Percentiles rank a stretch among this genome's conserved stretches.
These are phyloP conservation scores for Grosmannia huntii DNA, from an alignment of 2,329 filamentous ascomycete species.

Conservation along the genomic window DNA sequence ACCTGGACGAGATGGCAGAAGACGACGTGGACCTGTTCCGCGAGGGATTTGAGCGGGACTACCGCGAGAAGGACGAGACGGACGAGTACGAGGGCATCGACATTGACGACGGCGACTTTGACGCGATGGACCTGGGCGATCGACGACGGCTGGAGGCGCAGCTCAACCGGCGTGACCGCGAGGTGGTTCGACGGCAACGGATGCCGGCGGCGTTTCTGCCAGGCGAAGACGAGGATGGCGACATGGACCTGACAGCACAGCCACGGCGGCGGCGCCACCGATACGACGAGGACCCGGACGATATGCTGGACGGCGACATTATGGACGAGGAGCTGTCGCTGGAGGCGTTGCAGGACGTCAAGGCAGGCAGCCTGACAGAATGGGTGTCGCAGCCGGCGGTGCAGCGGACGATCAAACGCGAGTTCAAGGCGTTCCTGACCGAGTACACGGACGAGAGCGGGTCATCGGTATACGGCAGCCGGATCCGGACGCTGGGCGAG, in stretches of 20 bases:
- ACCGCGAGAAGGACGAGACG: conserved; percentile 50
- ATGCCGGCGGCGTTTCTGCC: conserved; percentile 63
- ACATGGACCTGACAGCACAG: conserved; percentile 73
- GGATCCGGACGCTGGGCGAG: conserved; percentile 90
- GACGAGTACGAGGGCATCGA: conserved; percentile 59
- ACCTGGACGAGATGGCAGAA: conserved; percentile 71
- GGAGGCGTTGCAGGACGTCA: conserved; percentile 83
- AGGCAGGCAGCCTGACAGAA: conserved; percentile 83
- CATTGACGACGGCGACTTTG: conserved; percentile 70
- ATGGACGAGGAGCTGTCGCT: conserved; percentile 93
- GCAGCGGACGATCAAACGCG: conserved; percentile 82
- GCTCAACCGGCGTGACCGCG: conserved; percentile 60
- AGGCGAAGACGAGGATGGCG: conserved; percentile 73
- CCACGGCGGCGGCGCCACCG: conserved; percentile 73
- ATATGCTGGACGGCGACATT: conserved; percentile 82
- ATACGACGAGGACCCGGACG: conserved; percentile 90
- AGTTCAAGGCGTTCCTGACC: conserved; percentile 95
- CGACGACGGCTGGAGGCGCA: conserved; percentile 60
- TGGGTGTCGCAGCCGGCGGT: conserved; percentile 89
- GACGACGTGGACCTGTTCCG: conserved; percentile 70
- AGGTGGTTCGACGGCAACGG: conserved; percentile 51
- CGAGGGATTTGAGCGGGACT: conserved; percentile 60
- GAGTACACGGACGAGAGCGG: conserved; percentile 87
- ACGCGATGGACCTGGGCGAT: conserved; percentile 51
- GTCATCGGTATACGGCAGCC: conserved; percentile 85